phyloP scores from a whole-genome alignment of 768 basidiomycete species.

The Boletus subparvulus region DNA sequence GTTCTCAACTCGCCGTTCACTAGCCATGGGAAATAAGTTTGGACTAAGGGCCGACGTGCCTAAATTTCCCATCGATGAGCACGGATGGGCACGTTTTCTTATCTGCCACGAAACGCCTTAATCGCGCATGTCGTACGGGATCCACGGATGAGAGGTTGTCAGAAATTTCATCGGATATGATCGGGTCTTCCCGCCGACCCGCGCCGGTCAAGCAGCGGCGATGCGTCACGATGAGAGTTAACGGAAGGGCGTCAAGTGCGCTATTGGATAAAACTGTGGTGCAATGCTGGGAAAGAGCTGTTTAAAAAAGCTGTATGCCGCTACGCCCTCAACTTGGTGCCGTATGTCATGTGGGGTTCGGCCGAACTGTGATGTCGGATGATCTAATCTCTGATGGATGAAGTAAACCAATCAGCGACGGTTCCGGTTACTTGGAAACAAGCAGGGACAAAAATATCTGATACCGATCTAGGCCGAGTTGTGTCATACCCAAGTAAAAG shows the following conservation, averaged over 20 bases:
- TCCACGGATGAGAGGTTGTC: not conserved
- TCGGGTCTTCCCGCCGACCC: not conserved
- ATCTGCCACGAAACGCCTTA: constrained; percentile 1
- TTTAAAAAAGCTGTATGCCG: not conserved
- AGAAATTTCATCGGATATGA: not conserved
- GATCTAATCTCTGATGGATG: not conserved
- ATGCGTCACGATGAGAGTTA: not conserved
- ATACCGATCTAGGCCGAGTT: too few relatives aligned
- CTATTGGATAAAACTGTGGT: not conserved
- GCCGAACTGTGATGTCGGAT: constrained; percentile 8
- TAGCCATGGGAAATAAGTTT: not conserved
- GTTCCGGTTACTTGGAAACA: too few relatives aligned
- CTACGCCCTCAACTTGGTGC: not conserved
- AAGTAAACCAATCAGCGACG: too few relatives aligned
- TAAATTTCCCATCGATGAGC: not conserved
- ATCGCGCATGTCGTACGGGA: not conserved
- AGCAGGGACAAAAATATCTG: too few relatives aligned
- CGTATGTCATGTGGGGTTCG: not conserved
- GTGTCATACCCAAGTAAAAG: too few relatives aligned
- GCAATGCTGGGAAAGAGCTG: not conserved
- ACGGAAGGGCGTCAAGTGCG: not conserved
- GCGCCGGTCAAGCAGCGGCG: not conserved
- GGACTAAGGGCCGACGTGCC: not conserved
- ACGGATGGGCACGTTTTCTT: not conserved
- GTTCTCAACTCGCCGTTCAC: not conserved